A percentile compares a stretch with the other conserved stretches of the same genome.
Conservation (phyloP, 2,329 filamentous ascomycete species). For the Fusarium sp. region DNA sequence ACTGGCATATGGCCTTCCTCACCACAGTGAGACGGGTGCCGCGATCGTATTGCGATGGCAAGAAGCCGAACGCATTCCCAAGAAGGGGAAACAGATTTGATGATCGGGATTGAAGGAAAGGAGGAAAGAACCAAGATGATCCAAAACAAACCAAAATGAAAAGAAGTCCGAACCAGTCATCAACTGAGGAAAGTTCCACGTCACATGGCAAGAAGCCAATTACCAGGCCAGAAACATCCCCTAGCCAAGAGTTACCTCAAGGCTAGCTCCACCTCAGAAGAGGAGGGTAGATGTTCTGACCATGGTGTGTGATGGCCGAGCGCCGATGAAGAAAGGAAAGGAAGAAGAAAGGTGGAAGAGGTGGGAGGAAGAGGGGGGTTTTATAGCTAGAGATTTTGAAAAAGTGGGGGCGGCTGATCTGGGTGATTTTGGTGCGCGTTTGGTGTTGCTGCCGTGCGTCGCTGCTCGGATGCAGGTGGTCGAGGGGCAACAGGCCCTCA, state of each 20-base stretch:
- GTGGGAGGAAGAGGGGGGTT: conserved; percentile 7
- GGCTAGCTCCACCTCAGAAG: background rate
- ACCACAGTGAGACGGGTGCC: no score
- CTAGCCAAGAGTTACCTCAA: background rate
- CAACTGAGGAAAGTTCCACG: background rate
- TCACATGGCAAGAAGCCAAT: background rate
- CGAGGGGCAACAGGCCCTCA: conserved; percentile 1
- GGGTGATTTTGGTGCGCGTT: background rate
- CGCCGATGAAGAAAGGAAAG: conserved; percentile 5
- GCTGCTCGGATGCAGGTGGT: background rate
- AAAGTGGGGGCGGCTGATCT: conserved; percentile 26
- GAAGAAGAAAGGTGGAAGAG: background rate
- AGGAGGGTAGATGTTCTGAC: background rate
- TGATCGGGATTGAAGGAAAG: background rate
- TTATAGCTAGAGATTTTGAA: conserved; percentile 18
- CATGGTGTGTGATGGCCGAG: background rate
- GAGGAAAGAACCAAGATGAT: background rate
- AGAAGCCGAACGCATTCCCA: background rate
- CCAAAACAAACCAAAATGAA: background rate
- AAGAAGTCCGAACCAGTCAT: background rate
- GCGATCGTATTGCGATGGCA: background rate
- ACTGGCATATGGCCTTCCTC: background rate
- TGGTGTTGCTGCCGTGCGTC: background rate
- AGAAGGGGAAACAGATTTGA: no score
- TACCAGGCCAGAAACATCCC: background rate